Conservation (phyloP, 2,329 filamentous ascomycete species). For the Corinectria fuckeliana region DNA sequence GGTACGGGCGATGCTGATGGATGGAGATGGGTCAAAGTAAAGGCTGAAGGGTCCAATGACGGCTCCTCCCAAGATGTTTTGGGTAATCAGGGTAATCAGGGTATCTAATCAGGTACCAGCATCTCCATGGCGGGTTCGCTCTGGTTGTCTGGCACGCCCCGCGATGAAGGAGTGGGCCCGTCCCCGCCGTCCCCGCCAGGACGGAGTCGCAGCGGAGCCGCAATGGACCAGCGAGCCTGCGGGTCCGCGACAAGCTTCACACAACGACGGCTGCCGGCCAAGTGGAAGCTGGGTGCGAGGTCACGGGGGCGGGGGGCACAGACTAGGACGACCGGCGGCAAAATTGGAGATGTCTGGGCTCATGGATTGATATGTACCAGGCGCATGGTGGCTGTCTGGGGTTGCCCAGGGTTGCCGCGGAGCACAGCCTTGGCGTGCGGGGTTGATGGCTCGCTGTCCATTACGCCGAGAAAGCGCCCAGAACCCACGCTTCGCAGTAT, state of each 20-base stretch:
- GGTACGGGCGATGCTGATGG: constrained; percentile 2
- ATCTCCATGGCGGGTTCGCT: constrained; percentile 7
- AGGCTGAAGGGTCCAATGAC: neutral
- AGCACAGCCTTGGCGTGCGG: constrained; percentile 26
- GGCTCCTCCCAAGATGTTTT: neutral
- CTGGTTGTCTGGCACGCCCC: constrained; percentile 18
- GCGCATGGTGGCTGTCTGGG: constrained; percentile 2
- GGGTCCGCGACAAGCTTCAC: constrained; percentile 35
- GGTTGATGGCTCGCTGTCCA: constrained; percentile 35
- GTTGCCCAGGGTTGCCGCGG: constrained; percentile 1
- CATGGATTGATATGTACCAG: constrained; percentile 7
- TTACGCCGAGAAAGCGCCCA: constrained; percentile 32
- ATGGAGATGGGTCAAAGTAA: constrained; percentile 1
- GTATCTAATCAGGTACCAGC: neutral
- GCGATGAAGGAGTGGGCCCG: constrained; percentile 1
- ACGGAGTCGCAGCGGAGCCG: constrained; percentile 41
- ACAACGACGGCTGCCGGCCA: constrained; percentile 25
- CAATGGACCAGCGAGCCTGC: constrained; percentile 33
- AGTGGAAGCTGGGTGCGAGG: constrained; percentile 28
- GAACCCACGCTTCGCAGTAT: neutral
- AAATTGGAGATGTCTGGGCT: constrained; percentile 16
- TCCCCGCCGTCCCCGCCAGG: constrained; percentile 32
- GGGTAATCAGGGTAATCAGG: constrained; percentile 2
- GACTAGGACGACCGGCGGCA: constrained; percentile 24
- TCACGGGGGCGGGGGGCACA: constrained; percentile 23